phyloP scores from a whole-genome alignment of 768 basidiomycete genomes.

The Ephemerocybe angulata region DNA sequence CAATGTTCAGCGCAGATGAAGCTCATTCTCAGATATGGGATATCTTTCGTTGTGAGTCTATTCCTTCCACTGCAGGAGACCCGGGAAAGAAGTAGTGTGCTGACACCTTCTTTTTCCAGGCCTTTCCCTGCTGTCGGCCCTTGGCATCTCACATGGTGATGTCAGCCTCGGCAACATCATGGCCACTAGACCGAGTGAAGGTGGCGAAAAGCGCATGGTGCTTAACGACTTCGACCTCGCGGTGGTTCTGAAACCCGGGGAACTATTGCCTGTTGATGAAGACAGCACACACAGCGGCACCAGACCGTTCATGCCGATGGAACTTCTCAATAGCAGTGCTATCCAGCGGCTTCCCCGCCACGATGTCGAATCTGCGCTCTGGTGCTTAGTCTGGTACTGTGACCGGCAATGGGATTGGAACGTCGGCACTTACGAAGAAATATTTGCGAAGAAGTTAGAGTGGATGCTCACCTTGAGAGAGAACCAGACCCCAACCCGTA shows the following conservation, averaged over 20 bases:
- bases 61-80: background rate
- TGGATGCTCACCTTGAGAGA: no score
- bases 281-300: constrained; percentile 11
- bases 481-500: no score
- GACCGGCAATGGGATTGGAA: no score
- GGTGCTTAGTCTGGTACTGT: no score
- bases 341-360: constrained; percentile 5
- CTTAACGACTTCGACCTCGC: constrained; percentile 17
- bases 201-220: background rate
- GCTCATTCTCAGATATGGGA: background rate
- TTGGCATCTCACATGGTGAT: constrained; percentile 7
- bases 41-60: constrained; percentile 2
- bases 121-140: constrained; percentile 10
- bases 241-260: constrained; percentile 11
- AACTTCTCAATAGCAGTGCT: background rate
- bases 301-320: constrained; percentile 10
- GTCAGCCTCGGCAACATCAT: constrained; percentile 13
- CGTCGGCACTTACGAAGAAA: no score
- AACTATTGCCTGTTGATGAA: constrained; percentile 1
- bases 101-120: constrained; percentile 1
- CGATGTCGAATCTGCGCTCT: constrained; percentile 13
- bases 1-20: background rate
- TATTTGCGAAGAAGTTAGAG: no score
- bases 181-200: background rate
- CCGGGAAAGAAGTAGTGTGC: no score